Base-by-base conservation (phyloP, 1,284 basidiomycete genomes). In the Moniliophthora roreri region DNA sequence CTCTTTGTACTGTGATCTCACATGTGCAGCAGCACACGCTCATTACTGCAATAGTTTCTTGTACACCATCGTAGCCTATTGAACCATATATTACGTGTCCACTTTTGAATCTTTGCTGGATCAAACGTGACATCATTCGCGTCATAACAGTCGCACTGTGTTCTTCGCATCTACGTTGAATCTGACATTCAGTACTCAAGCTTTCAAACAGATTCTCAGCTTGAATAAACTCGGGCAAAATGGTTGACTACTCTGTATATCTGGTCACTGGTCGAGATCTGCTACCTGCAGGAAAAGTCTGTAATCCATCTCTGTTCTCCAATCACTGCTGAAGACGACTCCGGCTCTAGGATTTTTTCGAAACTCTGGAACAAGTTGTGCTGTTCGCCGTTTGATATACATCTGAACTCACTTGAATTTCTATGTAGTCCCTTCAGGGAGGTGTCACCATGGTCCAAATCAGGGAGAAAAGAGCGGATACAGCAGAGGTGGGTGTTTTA, bases 391-490 rank as follows among this genome's bases (percentile, higher is more conserved):
- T 21, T 35, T 53, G 13, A 21, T n/a, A 37, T 20, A 4, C n/a
- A 58, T 58, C 16, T 53, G n/a, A 23, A 32, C 49, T 21, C 21
- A 36, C 15, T 26, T 13, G 34, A 41, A 35, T 44, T 15, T 40
- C n/a, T 48, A 28, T 49, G 15, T 58, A 93, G 85, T 82, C 93
- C 1, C 72, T 95, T 7, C 73, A 85, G 63, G 93, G 94, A 21
- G 91, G 94, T 11, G 94, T 97, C 0, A 94, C 92, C 0, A 66
- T 96, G 34, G 92, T 97, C 0, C 95, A 98, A 69, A 79, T 96
- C 11, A 79, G 94, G 42, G 94, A 96, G 71, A 97, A 97, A 69
- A 71, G 80, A 7, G 69, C 80, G 0, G 91, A 93, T 58, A 94
- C 92, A 0, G 79, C 79, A 23, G 89, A 94, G 70, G 91, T 88